A percentile compares a stretch with the other conserved stretches of the same genome.
These are phyloP conservation scores for Sphaerobolus stellatus DNA, from an alignment of 1,284 basidiomycete genomes.

Conservation along the genomic window DNA sequence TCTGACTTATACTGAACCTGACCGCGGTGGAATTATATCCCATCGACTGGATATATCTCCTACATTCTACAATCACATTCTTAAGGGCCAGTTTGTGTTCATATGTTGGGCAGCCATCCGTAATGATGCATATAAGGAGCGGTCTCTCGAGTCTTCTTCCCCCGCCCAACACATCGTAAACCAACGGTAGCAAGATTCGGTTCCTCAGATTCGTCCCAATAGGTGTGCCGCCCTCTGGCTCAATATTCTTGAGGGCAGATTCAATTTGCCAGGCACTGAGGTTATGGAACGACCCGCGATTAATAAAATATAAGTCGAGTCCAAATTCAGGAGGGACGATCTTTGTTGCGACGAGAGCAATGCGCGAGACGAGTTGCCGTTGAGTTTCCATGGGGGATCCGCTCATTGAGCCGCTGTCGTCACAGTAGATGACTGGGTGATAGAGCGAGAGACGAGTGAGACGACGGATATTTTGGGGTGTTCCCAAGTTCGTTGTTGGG, in stretches of 20 bases:
- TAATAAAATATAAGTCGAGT: constrained; percentile 6
- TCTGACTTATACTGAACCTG: constrained; percentile 9
- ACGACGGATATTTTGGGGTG: constrained; percentile 1
- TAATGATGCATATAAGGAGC: constrained; percentile 9
- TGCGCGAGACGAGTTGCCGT: constrained; percentile 1
- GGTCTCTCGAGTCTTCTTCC: not conserved
- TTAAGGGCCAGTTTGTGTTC: not conserved
- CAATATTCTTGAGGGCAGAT: not conserved
- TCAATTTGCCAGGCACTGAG: not conserved
- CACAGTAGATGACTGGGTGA: constrained; percentile 7
- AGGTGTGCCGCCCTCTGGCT: not conserved
- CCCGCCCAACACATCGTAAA: not conserved
- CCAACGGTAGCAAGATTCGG: constrained; percentile 1
- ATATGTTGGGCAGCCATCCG: not conserved
- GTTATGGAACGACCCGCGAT: not conserved
- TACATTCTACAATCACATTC: constrained; percentile 5
- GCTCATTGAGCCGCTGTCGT: constrained; percentile 7
- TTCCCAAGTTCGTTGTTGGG: constrained; percentile 1
- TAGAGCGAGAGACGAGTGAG: constrained; percentile 7
- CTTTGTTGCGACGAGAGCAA: constrained; percentile 5
- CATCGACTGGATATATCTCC: not conserved
- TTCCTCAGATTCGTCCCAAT: constrained; percentile 5
- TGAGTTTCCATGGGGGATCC: not conserved
- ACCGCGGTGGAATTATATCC: constrained; percentile 5
- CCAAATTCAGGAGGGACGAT: constrained; percentile 5